Conservation (phyloP, 192 early-diverging fungal species). For the Linderina pennispora region DNA sequence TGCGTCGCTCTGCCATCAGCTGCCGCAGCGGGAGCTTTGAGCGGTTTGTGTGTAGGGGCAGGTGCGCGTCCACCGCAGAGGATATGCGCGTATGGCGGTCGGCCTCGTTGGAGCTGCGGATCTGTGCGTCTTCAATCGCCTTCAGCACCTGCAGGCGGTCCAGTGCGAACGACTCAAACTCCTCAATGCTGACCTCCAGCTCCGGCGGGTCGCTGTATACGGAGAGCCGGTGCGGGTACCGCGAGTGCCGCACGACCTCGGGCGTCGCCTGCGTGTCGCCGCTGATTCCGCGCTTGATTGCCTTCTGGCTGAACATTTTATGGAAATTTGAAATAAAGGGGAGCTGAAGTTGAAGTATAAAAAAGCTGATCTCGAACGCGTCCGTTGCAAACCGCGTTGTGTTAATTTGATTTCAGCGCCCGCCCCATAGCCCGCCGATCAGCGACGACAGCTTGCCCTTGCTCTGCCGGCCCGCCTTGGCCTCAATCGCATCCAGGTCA, state of each 20-base stretch:
- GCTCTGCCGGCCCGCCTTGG: conserved; percentile 11
- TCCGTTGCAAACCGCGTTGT: too few relatives aligned
- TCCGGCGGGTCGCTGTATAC: conserved; percentile 35
- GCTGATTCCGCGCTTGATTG: conserved; percentile 10
- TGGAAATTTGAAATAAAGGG: not conserved
- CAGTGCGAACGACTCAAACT: conserved; percentile 47
- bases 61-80: conserved; percentile 49
- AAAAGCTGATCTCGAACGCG: too few relatives aligned
- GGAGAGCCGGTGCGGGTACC: conserved; percentile 35
- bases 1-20: conserved; percentile 57
- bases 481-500: conserved; percentile 22
- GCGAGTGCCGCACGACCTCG: conserved; percentile 43
- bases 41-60: conserved; percentile 58
- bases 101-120: conserved; percentile 59
- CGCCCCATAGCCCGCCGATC: conserved; percentile 39
- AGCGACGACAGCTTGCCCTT: conserved; percentile 25
- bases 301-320: conserved; percentile 39
- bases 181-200: conserved; percentile 45
- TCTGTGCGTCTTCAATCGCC: conserved; percentile 70
- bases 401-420: too few relatives aligned
- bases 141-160: conserved; percentile 65
- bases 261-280: conserved; percentile 15
- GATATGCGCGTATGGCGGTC: conserved; percentile 52
- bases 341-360: not conserved
- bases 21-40: conserved; percentile 33